A percentile compares a stretch with the other conserved stretches of the same genome.
Conservation (phyloP, 2,329 filamentous ascomycete genomes). For the Aspergillus ochraceoroseus region DNA sequence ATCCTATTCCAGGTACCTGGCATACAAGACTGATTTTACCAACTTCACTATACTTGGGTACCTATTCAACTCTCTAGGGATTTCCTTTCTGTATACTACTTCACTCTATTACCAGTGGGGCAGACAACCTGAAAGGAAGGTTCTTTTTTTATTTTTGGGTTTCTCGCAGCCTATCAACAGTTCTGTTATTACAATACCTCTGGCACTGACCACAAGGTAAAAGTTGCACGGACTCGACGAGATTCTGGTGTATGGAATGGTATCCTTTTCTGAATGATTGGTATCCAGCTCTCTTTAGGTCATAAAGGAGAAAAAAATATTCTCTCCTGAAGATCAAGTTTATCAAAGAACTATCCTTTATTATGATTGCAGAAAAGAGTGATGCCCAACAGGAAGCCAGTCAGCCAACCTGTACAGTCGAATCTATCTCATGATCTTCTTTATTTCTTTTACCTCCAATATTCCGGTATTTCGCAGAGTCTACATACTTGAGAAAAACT, state of each 20-base stretch:
- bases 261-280: constrained; percentile 15
- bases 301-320: neutral
- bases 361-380: constrained; percentile 7
- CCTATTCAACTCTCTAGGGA: too few species aligned
- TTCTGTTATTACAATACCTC: constrained; percentile 10
- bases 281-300: constrained; percentile 10
- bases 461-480: too few species aligned
- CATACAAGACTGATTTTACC: too few species aligned
- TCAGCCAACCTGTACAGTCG: constrained; percentile 16
- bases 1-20: too few species aligned
- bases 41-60: too few species aligned
- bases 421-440: constrained; percentile 23
- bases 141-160: constrained; percentile 6
- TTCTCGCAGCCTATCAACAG: constrained; percentile 18
- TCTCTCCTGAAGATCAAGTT: constrained; percentile 5
- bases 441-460: constrained; percentile 8
- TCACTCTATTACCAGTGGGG: too few species aligned
- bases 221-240: too few species aligned
- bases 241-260: too few species aligned
- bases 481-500: neutral
- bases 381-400: constrained; percentile 16
- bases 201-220: too few species aligned
- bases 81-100: too few species aligned
- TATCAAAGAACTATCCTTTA: constrained; percentile 19
- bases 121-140: too few species aligned